Base-by-base conservation (phyloP, 2,329 filamentous ascomycete species). In the Didymella lethalis region DNA sequence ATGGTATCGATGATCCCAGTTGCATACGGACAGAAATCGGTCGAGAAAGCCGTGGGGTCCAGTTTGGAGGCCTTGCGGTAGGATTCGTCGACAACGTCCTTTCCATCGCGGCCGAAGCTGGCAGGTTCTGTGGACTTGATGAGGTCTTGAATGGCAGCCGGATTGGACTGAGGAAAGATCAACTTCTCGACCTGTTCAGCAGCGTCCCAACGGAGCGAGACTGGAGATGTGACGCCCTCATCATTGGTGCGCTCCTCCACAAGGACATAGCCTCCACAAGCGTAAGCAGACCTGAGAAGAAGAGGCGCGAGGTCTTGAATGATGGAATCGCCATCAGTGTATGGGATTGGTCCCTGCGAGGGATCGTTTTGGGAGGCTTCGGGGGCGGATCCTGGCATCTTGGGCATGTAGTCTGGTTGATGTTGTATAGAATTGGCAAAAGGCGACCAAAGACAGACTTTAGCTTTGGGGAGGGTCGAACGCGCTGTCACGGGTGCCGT, bases 21-120 rank as follows among this genome's bases (percentile, higher is more conserved):
- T 11, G 81, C 74, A 4, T 84, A 82, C 0, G 84, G 85, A 49
- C 80, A 78, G 62, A 88, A 86, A 54, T 73, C 80, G 3, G 78
- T 81, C 0, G 72, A 78, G 50, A 88, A 88, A 0, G 71, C 62
- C 0, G 71, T 48, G 0, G 68, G 58, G n/a, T 85, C 80, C n/a
- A 88, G 65, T 66, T 85, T 83, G 0, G 72, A 69, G 0, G 85
- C 85, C 57, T 82, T 83, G 18, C 85, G 80, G 57, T 86, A 86
- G 0, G 70, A 69, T 54, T 83, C 80, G 57, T 88, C 84, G 2
- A 81, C 68, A 0, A 86, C 77, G 55, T 85, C 78, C 57, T 83
- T 32, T 2, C 77, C 75, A 0, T 75, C 75, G 6, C 64, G 62
- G 0, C 84, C 84, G 63, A 86, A 86, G 0, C 78, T 82, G 0